phyloP scores from a whole-genome alignment of 176 grass and related monocot species.

The Hyparrhenia diplandra region DNA sequence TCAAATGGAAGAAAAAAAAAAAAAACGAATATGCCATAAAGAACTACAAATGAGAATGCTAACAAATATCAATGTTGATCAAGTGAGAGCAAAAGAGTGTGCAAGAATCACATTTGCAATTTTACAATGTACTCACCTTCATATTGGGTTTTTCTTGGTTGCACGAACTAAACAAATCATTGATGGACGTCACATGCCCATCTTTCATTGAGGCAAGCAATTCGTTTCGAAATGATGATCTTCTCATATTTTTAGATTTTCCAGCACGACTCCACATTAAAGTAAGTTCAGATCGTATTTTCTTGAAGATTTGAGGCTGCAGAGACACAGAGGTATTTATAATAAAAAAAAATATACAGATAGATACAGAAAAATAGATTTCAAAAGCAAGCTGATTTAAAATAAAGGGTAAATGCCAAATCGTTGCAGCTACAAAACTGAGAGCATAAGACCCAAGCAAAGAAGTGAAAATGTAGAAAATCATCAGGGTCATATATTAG shows the following conservation, averaged over 20 bases:
- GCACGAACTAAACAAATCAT: constrained; percentile 42
- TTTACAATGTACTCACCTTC: constrained; percentile 47
- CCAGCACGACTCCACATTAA: constrained; percentile 80
- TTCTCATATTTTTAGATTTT: constrained; percentile 66
- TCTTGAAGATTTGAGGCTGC: constrained; percentile 79
- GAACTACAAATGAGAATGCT: constrained; percentile 7
- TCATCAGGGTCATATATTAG: not conserved
- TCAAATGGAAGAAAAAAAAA: not conserved
- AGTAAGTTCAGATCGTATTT: constrained; percentile 80
- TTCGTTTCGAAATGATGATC: constrained; percentile 56
- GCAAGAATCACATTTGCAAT: constrained; percentile 20
- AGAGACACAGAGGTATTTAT: not conserved
- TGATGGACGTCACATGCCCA: constrained; percentile 27
- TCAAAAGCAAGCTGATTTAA: constrained; percentile 10
- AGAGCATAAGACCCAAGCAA: not conserved
- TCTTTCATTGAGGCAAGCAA: constrained; percentile 52
- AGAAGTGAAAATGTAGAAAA: not conserved
- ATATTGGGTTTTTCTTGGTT: constrained; percentile 64
- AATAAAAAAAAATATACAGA: constrained; percentile 31
- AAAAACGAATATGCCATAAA: not conserved
- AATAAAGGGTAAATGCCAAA: not conserved
- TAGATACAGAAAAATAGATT: constrained; percentile 5
- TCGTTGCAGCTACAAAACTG: constrained; percentile 6
- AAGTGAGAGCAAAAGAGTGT: constrained; percentile 23
- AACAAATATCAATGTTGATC: constrained; percentile 15